These are phyloP conservation scores for Aureobasidium sp. DNA, from an alignment of 2,329 filamentous ascomycete species.

Conservation along the genomic window DNA sequence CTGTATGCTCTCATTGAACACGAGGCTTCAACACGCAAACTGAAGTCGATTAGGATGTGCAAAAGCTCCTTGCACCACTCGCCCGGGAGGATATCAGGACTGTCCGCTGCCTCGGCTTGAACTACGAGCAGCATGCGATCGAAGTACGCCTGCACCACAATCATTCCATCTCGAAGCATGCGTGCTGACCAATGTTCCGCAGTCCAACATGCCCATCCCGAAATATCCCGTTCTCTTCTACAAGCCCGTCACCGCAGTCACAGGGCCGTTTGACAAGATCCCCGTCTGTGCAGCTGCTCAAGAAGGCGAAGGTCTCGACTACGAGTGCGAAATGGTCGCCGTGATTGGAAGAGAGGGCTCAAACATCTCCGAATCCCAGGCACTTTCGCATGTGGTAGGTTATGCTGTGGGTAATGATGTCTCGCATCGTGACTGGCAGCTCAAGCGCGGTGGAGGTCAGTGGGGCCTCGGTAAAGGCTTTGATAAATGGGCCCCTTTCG, in stretches of 20 bases:
- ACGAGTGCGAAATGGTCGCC: conserved; percentile 72
- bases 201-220: conserved; percentile 57
- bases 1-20: conserved; percentile 10
- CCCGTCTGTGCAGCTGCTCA: conserved; percentile 59
- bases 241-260: conserved; percentile 59
- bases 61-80: conserved; percentile 55
- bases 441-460: conserved; percentile 20
- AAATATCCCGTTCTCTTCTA: conserved; percentile 66
- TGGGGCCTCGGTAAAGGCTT: conserved; percentile 62
- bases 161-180: neutral
- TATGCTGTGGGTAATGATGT: conserved; percentile 73
- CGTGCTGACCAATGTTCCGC: neutral
- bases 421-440: conserved; percentile 64
- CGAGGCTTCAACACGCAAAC: neutral
- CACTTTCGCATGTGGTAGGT: conserved; percentile 66
- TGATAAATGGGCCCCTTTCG: conserved; percentile 68
- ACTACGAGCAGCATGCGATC: conserved; percentile 60
- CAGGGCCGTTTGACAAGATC: conserved; percentile 58
- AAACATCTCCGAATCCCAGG: conserved; percentile 57
- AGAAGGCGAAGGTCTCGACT: conserved; percentile 54
- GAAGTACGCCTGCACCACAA: neutral
- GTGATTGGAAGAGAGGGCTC: conserved; percentile 62
- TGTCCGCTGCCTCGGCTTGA: conserved; percentile 63
- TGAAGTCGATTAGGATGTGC: conserved; percentile 32
- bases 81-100: conserved; percentile 57